These are phyloP conservation scores for Cytospora leucostoma DNA, from an alignment of 2,329 filamentous ascomycete species.

Conservation along the genomic window DNA sequence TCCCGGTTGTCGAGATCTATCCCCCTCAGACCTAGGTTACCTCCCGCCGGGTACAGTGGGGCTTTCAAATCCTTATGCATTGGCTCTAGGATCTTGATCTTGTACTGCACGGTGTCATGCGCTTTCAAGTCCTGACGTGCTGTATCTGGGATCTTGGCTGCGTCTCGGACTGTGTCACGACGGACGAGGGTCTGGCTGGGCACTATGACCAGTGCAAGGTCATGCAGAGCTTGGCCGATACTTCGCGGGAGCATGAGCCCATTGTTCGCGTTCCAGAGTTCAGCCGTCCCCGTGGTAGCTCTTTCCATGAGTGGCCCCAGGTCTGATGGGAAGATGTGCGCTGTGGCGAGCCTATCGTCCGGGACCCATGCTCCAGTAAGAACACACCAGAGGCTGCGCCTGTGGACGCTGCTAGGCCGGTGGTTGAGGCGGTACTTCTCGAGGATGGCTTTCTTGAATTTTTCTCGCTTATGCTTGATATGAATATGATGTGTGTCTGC, in stretches of 20 bases:
- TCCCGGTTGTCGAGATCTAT: not conserved
- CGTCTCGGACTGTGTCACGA: not conserved
- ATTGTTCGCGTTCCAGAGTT: not conserved
- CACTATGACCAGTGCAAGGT: slow-evolving; percentile 2
- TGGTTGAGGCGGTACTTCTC: rapidly evolving
- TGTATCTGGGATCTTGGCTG: no score
- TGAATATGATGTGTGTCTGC: not conserved
- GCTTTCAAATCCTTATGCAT: not conserved
- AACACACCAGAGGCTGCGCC: not conserved
- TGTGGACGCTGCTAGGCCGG: not conserved
- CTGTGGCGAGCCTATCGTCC: not conserved
- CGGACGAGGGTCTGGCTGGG: not conserved
- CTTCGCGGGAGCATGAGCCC: not conserved
- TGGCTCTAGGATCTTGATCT: not conserved
- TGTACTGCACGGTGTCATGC: not conserved
- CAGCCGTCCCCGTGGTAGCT: rapidly evolving
- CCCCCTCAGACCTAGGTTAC: not conserved
- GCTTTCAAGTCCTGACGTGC: no score
- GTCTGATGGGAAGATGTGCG: slow-evolving; percentile 1
- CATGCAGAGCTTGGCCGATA: slow-evolving; percentile 1
- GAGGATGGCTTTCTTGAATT: not conserved
- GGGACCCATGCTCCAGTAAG: slow-evolving; percentile 6
- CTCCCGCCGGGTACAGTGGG: rapidly evolving
- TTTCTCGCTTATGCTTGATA: not conserved
- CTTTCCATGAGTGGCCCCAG: not conserved